Base-by-base conservation (phyloP, 2,329 filamentous ascomycete genomes). In the Ascochyta viciae-villosae region DNA sequence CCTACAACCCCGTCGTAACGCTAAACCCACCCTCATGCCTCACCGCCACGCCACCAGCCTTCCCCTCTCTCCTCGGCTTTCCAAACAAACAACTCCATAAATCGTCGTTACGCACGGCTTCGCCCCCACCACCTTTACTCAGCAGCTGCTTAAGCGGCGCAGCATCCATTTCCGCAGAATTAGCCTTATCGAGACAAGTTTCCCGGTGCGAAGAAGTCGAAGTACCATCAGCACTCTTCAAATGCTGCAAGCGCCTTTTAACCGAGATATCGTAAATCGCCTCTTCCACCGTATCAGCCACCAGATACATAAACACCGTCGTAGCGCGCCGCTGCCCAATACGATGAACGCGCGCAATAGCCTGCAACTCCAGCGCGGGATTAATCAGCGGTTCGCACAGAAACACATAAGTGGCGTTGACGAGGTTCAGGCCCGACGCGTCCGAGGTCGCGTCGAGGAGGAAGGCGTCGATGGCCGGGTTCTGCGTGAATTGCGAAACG, bases 321-420 rank as follows among this genome's bases (percentile, higher is more conserved):
- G 95, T 99, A 62, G 90, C 84, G 47, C 90, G 87, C 61, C 88
- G 83, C 76, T 98, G 95, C 0, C 95, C 95, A 61, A 99, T 99
- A 33, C 95, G 87, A 72, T 99, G 92, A 1, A 99, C 93, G 52
- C 95, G 89, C 0, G 94, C 93, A 68, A 98, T 96, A 13, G 93
- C 94, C 75, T 99, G 95, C 9, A 98, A 82, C 75, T 98, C 95
- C 15, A 99, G 86, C 0, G 93, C 92, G 0, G 94, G 94, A 71
- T 98, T 96, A 65, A 98, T 87, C 3, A 98, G 81, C 2, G 95
- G 95, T 72, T 99, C 95, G 73, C 92, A 96, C 4, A 99, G 83
- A 70, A 98, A 96, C 1, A 98, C 92, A 71, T 98, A 92, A 43
- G 87, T 96, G 4, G 94, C 95, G 67, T 96, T 94, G 62, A 96